A percentile compares a stretch with the other conserved stretches of the same genome.
phyloP scores from a whole-genome alignment of 2,329 filamentous ascomycete species.

The Ophiocordyceps polyrhachis-furcata region DNA sequence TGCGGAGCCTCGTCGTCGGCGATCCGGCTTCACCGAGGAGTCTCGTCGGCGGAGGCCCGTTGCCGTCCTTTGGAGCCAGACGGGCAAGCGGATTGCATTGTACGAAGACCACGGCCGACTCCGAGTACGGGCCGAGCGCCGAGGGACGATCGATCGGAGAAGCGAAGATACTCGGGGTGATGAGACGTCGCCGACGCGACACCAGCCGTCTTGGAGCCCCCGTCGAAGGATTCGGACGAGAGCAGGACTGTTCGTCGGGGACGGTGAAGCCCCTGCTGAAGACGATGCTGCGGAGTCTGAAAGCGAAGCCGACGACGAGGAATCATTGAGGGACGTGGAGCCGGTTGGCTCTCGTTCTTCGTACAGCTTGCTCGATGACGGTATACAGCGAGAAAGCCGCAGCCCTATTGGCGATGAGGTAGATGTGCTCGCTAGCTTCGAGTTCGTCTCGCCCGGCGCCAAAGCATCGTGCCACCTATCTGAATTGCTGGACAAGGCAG shows the following conservation, averaged over 20 bases:
- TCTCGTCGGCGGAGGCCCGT: neutral
- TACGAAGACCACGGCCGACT: neutral
- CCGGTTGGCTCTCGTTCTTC: neutral
- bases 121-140: neutral
- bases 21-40: neutral
- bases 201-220: neutral
- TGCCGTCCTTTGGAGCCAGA: neutral
- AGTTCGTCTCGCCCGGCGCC: constrained; percentile 6
- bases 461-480: constrained; percentile 10
- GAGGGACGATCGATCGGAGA: too few relatives aligned
- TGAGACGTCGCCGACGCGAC: too few relatives aligned
- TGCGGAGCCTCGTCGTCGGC: neutral
- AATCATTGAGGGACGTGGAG: neutral
- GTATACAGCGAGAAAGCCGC: neutral
- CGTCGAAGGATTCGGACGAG: neutral
- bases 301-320: neutral
- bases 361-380: neutral
- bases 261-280: neutral
- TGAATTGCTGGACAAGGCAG: constrained; percentile 10
- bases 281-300: neutral
- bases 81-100: neutral
- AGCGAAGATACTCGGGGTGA: too few relatives aligned
- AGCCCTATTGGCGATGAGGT: constrained; percentile 8
- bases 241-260: neutral
- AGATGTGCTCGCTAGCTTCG: constrained; percentile 12